Evolutionary conservation across 108 stramenopile species (phyloP), one percentile per base, ranked within the genome.

Genomic region (Licmophora abbreviata): DNA sequence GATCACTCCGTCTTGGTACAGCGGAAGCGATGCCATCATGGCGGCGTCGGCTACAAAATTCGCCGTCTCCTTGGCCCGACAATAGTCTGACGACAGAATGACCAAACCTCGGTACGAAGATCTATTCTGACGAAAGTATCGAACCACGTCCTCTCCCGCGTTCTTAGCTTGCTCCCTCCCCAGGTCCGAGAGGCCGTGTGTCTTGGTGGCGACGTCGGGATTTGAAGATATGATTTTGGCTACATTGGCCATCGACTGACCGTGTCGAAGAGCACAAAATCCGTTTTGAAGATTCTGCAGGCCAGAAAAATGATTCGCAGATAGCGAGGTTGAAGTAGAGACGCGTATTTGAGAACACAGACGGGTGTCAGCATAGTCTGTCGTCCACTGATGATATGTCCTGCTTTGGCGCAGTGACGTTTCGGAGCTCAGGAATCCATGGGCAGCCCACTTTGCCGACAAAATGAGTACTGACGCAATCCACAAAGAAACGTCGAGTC

Each of bases 181-280:
- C 14, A 68, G 21, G 0, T 63, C 68, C 1, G 81, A 79, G 15
- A 94, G 59, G 20, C 85, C 88, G 41, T 90, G 89, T 29, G 70
- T 45, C 0, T 48, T 41, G 10, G 79, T 74, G 12, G 85, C 81
- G 38, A 90, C 65, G 17, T 59, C 47, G 0, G 86, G 87, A 59
- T 73, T 61, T 1, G 85, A 83, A 1, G 85, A 84, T 44, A 94
- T 94, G 4, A 87, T 57, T 31, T 68, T 59, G 1, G 60, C 73
- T 10, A 91, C 88, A 58, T 94, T 94, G 24, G 93, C 93, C 17
- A 79, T 47, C 25, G 81, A 83, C 58, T 91, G 82, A 6, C 93
- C 93, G 62, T 94, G 93, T 10, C 93, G 84, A 17, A 94, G 66
- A 11, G 82, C 86, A 64, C 37, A 88, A 55, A 52, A 73, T 2